Percentiles rank a stretch among this genome's conserved stretches.
phyloP scores from a whole-genome alignment of 306 rosid species.

The Potentilla sterilis region DNA sequence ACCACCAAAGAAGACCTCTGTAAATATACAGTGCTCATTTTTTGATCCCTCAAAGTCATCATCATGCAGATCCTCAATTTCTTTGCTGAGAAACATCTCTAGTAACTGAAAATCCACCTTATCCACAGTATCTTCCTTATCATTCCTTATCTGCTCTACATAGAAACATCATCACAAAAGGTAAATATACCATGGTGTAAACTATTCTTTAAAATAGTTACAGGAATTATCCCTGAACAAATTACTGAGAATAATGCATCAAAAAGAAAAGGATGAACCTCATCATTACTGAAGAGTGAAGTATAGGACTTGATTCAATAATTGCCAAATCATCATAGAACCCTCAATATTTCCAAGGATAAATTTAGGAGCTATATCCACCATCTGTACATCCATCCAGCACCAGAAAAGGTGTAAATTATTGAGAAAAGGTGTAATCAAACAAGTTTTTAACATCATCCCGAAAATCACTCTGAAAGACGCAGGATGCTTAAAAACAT shows the following conservation, averaged over 20 bases:
- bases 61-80: slow-evolving; percentile 58
- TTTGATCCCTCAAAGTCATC: slow-evolving; percentile 83
- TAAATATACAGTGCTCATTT: slow-evolving; percentile 64
- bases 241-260: slow-evolving; percentile 9
- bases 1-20: slow-evolving; percentile 63
- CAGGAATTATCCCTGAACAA: slow-evolving; percentile 19
- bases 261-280: slow-evolving; percentile 17
- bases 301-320: background rate
- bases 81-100: slow-evolving; percentile 43
- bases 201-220: slow-evolving; percentile 19
- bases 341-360: background rate
- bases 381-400: background rate
- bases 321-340: background rate
- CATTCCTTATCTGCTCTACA: slow-evolving; percentile 35
- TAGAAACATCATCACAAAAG: slow-evolving; percentile 32
- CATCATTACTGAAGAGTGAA: background rate
- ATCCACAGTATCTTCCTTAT: slow-evolving; percentile 26
- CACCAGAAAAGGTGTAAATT: slow-evolving; percentile 1
- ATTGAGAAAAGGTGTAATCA: background rate
- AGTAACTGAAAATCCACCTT: slow-evolving; percentile 28
- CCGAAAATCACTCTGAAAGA: background rate
- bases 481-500: background rate
- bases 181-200: slow-evolving; percentile 20
- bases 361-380: background rate
- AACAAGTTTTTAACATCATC: background rate